phyloP scores from a whole-genome alignment of 1,284 basidiomycete genomes.

The Sporisorium sorghi region DNA sequence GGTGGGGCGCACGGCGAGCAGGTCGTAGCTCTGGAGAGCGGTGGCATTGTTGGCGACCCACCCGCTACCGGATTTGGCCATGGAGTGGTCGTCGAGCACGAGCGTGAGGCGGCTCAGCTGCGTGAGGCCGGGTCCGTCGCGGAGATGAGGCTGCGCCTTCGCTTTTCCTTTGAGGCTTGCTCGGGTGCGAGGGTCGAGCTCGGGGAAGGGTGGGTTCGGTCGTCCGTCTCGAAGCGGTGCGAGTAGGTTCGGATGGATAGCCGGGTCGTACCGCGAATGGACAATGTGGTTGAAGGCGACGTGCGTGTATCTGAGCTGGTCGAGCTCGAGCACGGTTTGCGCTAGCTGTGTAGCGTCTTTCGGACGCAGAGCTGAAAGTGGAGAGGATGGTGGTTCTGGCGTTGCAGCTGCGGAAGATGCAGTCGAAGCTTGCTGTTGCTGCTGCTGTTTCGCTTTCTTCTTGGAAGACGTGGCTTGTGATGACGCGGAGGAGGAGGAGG shows the following conservation, averaged over 20 bases:
- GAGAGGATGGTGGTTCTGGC: constrained; percentile 7
- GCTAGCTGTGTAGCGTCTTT: constrained; percentile 38
- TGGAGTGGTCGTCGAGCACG: constrained; percentile 61
- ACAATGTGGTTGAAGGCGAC: constrained; percentile 64
- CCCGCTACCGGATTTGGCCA: constrained; percentile 59
- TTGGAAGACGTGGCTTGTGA: constrained; percentile 19
- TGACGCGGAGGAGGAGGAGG: too few relatives aligned
- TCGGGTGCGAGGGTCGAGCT: constrained; percentile 55
- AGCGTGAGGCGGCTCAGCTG: constrained; percentile 68
- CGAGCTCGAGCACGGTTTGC: constrained; percentile 45
- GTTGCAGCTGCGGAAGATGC: constrained; percentile 25
- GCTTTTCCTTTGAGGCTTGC: constrained; percentile 21
- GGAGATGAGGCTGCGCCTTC: constrained; percentile 2
- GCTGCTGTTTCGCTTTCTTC: constrained; percentile 50
- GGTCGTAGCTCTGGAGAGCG: constrained; percentile 75
- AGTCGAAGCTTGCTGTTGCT: constrained; percentile 10
- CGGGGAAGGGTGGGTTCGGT: constrained; percentile 57
- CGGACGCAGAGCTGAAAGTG: constrained; percentile 25
- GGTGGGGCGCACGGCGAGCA: constrained; percentile 80
- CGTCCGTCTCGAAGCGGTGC: constrained; percentile 17
- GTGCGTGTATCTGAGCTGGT: constrained; percentile 52
- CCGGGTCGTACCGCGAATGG: constrained; percentile 50
- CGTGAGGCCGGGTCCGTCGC: constrained; percentile 15
- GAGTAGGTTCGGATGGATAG: constrained; percentile 49
- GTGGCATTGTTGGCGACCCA: constrained; percentile 55